Percentiles rank a stretch among this genome's conserved stretches.
Evolutionary conservation across 2,329 filamentous ascomycete species (phyloP).

Genomic region (Colletotrichum orbiculare): DNA sequence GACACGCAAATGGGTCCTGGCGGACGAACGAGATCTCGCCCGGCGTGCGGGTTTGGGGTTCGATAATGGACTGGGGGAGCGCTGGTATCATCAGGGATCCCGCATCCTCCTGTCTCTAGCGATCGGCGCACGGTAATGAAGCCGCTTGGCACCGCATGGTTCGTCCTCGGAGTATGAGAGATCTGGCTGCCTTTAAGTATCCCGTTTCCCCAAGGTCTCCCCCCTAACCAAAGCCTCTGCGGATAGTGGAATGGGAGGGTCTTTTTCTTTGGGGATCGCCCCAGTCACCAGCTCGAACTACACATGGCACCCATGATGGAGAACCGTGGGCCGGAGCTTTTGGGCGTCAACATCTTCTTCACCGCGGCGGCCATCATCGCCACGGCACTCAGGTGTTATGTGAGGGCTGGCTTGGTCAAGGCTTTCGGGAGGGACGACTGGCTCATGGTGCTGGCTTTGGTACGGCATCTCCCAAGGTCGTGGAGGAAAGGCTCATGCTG

Average conservation of each 20-base stretch:
- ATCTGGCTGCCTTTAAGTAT: background rate
- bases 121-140: slow-evolving; percentile 2
- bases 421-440: slow-evolving; percentile 54
- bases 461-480: slow-evolving; percentile 30
- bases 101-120: background rate
- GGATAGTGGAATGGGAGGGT: slow-evolving; percentile 25
- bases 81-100: background rate
- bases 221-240: background rate
- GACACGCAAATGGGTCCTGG: background rate
- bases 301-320: slow-evolving; percentile 31
- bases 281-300: slow-evolving; percentile 8
- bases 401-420: slow-evolving; percentile 48
- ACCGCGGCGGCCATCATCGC: slow-evolving; percentile 43
- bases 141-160: background rate
- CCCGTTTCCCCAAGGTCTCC: background rate
- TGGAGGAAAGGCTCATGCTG: background rate
- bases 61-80: background rate
- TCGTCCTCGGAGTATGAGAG: slow-evolving; percentile 8
- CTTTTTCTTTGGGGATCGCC: slow-evolving; percentile 15
- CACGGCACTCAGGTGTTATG: slow-evolving; percentile 47
- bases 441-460: slow-evolving; percentile 51
- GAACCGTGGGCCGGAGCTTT: slow-evolving; percentile 49
- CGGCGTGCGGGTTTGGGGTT: background rate
- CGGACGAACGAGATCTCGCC: background rate
- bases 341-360: slow-evolving; percentile 46